Evolutionary conservation across 371 early-diverging fungal genomes (phyloP), one percentile per base, ranked within the genome.

Genomic region (Mortierella sp.): DNA sequence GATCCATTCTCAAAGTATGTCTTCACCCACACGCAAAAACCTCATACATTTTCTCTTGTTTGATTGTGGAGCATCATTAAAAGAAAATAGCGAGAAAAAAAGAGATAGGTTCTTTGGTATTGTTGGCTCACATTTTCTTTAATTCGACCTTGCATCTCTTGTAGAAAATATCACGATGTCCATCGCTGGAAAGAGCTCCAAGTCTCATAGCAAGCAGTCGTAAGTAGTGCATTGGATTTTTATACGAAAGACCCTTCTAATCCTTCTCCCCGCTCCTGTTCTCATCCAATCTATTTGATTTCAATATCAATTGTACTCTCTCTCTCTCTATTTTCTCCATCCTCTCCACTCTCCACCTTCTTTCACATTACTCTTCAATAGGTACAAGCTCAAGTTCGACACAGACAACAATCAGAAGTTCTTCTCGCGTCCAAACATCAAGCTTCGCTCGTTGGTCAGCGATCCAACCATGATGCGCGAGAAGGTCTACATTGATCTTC

Each of bases 381-480:
- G 37, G 9, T 88, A 72, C 79, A 72, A 77, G 62, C 68, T 88
- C 70, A 70, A 84, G 26, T 76, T 88, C 55, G 79, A 72, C 14
- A 81, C 81, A 28, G 70, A 82, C 16, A 83, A 67, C 62, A 60
- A 60, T 52, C 79, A 77, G 59, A 50, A 60, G 14, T 74, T 87
- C 53, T 85, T 72, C 64, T 84, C 85, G 3, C 74, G 86, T 23
- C 82, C 85, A 29, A 68, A 81, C 58, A 80, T 88, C 52, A 88
- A 85, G 67, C 81, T 86, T 61, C 83, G 85, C 30, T 82, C 85
- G 37, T 73, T 84, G 64, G 81, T 76, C 62, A 82, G 81, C 12
- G 88, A 87, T 66, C 82, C 84, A 14, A 72, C 86, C 45, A 72
- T 84, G 66, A 82, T 84, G 28, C 82, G 88, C 66, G 88, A 88